phyloP scores from a whole-genome alignment of 495 filamentous ascomycete genomes.

The Lasiosphaeris hirsuta region DNA sequence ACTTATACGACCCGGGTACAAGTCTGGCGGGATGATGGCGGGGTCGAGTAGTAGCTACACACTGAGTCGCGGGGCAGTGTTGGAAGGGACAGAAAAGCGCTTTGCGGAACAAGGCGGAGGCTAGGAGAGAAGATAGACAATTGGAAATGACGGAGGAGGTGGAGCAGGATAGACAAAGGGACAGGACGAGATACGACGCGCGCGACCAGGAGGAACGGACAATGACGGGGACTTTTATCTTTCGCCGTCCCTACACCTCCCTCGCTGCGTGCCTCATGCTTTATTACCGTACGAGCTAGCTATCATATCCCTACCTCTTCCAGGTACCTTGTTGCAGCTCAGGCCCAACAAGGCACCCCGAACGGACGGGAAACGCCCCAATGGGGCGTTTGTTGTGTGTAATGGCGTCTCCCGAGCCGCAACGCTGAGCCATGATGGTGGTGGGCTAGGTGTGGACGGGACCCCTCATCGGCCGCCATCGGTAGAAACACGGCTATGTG shows the following conservation, averaged over 20 bases:
- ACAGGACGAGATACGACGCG: neutral
- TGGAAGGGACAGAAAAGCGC: neutral
- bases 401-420: neutral
- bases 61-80: neutral
- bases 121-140: neutral
- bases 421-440: neutral
- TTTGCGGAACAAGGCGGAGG: slow-evolving; percentile 6
- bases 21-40: neutral
- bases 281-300: too few relatives aligned
- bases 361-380: neutral
- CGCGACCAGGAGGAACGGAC: neutral
- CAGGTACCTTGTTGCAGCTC: neutral
- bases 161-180: neutral
- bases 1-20: slow-evolving; percentile 11
- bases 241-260: neutral
- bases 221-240: slow-evolving; percentile 9
- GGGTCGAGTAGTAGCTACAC: neutral
- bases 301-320: too few relatives aligned
- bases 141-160: slow-evolving; percentile 2
- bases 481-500: slow-evolving; percentile 28
- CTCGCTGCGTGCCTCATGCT: neutral
- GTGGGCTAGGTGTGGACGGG: neutral
- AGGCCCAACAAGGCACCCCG: too few relatives aligned
- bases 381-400: slow-evolving; percentile 1
- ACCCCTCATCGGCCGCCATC: slow-evolving; percentile 28